Evolutionary conservation across 2,329 filamentous ascomycete species (phyloP), one percentile per base, ranked within the genome.

Genomic region (Arthrinium puccinioides): DNA sequence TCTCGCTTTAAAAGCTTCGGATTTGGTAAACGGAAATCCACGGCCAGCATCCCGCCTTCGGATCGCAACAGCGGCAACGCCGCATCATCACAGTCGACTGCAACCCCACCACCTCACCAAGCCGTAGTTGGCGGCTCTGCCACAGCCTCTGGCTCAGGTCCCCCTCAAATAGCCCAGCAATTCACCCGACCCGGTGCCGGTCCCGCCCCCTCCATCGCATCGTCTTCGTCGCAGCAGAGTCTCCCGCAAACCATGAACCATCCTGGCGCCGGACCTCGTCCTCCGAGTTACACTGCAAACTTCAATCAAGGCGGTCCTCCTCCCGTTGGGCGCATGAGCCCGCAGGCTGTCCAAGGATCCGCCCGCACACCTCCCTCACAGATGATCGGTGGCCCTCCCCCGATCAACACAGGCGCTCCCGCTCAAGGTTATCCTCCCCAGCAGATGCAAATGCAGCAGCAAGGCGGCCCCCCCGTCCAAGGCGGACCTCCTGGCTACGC

Each of bases 1-100:
- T 76, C 78, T 62, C 79, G 82, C 66, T 78, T 87, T 63, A 84
- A 85, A 72, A 76, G 76, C 72, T 74, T 87, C 69, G 82, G 84
- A 67, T 84, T 86, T 72, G 82, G 82, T 67, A 86, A 84, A 76
- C 81, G 84, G 65, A 84, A 80, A 71, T 82, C 81, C 55, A 71
- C 71, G 54, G 70, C 72, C 60, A 77, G 71, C 62, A 74, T 76
- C 54, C 70, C 73, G 49, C 65, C 62, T 56, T 57, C 64, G 58
- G 65, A 72, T 57, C 37, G 46, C 46, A 27, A 14, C 25, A 27
- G 25, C 25, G 15, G 13, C 25, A 14, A 11, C 13, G 9, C 25
- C 25, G 25, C 25, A 27, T 5, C 33, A 36, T 57, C 54, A 57
- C 57, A 48, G 37, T 46, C 47, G 37, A 48, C 40, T 43, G 53